A percentile compares a stretch with the other conserved stretches of the same genome.
Evolutionary conservation across 1,284 basidiomycete genomes (phyloP).

Genomic region (Trametes pubescens): DNA sequence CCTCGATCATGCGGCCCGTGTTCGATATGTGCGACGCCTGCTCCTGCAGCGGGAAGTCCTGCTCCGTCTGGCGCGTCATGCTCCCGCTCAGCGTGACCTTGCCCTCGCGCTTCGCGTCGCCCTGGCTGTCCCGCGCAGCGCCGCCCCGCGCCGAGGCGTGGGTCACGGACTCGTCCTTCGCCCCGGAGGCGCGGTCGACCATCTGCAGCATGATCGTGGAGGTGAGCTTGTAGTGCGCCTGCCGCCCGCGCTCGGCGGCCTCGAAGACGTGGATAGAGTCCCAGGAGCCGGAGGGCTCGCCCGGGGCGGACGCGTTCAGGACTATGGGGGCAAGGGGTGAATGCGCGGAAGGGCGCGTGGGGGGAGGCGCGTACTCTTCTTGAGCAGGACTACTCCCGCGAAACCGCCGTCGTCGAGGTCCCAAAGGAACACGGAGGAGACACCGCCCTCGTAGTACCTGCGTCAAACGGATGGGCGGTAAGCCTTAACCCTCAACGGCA

Average conservation of each 20-base stretch:
- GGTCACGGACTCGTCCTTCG: conserved; percentile 48
- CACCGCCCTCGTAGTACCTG: conserved; percentile 96
- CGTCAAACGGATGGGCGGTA: conserved; percentile 44
- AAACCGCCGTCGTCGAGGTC: conserved; percentile 96
- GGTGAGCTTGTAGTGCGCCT: conserved; percentile 96
- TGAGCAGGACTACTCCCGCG: conserved; percentile 95
- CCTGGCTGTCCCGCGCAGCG: conserved; percentile 19
- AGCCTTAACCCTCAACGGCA: no score
- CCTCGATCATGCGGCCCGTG: conserved; percentile 94
- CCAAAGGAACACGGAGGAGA: conserved; percentile 99
- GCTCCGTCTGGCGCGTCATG: conserved; percentile 95
- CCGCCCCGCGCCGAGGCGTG: conserved; percentile 32
- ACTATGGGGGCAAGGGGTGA: conserved; percentile 47
- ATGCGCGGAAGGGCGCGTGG: background rate
- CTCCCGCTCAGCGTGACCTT: conserved; percentile 91
- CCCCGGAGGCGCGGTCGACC: conserved; percentile 57
- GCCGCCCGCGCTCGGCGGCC: conserved; percentile 86
- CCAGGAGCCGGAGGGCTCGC: conserved; percentile 87
- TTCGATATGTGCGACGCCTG: conserved; percentile 89
- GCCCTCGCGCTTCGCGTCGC: conserved; percentile 66
- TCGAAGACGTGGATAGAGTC: conserved; percentile 99
- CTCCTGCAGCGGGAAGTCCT: conserved; percentile 84
- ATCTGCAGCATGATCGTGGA: conserved; percentile 98
- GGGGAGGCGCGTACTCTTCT: conserved; percentile 79
- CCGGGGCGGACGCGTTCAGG: conserved; percentile 59